Conservation (phyloP, 768 basidiomycete genomes). For the Termitomyces sp. region DNA sequence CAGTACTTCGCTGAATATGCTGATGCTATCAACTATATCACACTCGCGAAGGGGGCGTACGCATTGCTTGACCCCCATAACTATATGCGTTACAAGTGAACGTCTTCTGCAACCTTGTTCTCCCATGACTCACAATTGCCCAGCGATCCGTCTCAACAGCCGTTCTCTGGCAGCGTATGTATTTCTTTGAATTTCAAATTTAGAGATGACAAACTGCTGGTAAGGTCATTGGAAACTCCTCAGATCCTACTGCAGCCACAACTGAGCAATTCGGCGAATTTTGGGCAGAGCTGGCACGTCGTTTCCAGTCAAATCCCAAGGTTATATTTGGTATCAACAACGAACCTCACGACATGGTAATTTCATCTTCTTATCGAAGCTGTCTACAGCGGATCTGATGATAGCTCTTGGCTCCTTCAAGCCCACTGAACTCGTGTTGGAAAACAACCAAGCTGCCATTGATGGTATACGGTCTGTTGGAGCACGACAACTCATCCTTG, state of each 20-base stretch:
- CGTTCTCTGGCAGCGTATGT: conserved; percentile 40
- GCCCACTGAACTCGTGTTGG: conserved; percentile 38
- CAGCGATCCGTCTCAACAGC: conserved; percentile 42
- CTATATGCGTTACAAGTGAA: conserved; percentile 47
- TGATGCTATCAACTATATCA: conserved; percentile 43
- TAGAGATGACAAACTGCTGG: not conserved
- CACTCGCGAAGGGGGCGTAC: conserved; percentile 36
- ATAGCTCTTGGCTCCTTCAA: conserved; percentile 7
- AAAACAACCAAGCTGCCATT: conserved; percentile 43
- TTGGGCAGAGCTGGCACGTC: conserved; percentile 38
- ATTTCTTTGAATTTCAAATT: too few species aligned
- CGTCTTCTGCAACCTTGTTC: not conserved
- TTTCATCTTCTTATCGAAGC: not conserved
- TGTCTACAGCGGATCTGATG: not conserved
- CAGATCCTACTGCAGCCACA: conserved; percentile 42
- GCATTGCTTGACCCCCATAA: conserved; percentile 45
- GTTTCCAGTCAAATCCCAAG: conserved; percentile 37
- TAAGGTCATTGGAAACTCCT: conserved; percentile 43
- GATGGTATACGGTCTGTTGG: conserved; percentile 38
- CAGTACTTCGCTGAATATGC: conserved; percentile 43
- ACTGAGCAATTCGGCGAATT: conserved; percentile 40
- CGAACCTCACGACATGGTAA: conserved; percentile 44
- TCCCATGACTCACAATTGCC: not conserved
- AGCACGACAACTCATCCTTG: conserved; percentile 40
- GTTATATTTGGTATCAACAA: conserved; percentile 49